These are phyloP conservation scores for Trichoderma arundinaceum DNA, from an alignment of 2,329 filamentous ascomycete species.

Conservation along the genomic window DNA sequence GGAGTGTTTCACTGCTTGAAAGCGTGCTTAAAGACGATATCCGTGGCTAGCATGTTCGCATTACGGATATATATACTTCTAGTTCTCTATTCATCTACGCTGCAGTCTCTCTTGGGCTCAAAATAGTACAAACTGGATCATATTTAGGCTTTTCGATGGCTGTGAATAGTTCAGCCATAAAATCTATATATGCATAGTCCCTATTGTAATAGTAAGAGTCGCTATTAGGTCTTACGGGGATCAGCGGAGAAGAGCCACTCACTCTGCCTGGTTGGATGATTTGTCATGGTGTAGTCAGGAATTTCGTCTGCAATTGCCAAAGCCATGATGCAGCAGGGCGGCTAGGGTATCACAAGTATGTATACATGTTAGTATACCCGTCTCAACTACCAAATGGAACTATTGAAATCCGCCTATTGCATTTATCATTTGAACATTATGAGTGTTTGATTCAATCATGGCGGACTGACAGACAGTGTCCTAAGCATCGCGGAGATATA, in stretches of 20 bases:
- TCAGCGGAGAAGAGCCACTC: neutral
- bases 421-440: too few species aligned
- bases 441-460: too few species aligned
- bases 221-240: neutral
- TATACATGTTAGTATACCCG: too few species aligned
- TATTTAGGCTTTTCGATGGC: neutral
- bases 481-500: too few species aligned
- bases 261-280: neutral
- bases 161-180: slow-evolving; percentile 3
- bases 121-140: neutral
- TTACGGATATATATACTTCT: neutral
- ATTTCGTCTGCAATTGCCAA: neutral
- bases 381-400: too few species aligned
- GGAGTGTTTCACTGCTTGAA: neutral
- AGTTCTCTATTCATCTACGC: neutral
- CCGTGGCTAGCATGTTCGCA: neutral
- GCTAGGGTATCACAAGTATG: too few species aligned
- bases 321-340: too few species aligned
- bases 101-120: neutral
- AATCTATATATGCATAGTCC: neutral
- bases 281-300: neutral
- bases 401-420: too few species aligned
- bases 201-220: neutral
- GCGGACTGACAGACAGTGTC: too few species aligned
- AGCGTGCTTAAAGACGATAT: neutral